Base-by-base conservation (phyloP, 2,329 filamentous ascomycete species). In the Neofusicoccum ribis region DNA sequence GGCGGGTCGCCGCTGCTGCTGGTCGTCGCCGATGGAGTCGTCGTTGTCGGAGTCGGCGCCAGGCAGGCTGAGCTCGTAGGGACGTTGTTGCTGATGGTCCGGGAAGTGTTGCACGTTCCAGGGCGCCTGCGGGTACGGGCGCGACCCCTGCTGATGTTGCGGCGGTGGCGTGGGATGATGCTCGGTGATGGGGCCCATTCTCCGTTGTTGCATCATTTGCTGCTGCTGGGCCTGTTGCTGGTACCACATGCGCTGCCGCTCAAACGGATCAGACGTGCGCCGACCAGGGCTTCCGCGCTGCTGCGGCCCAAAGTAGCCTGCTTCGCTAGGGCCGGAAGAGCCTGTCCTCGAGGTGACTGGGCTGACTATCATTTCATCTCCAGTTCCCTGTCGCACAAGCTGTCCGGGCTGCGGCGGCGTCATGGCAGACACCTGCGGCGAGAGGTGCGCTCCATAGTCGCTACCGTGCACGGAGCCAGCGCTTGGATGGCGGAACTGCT, bases 141-240 rank as follows among this genome's bases (percentile, higher is more conserved):
- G 61, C 39, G 11, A 43, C 5, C 1, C n/a, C 43, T 47, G 50
- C 50, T 46, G 39, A 15, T 34, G 41, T 5, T 47, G 27, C 41
- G 43, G 39, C 14, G 34, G 20, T 23, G 23, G n/a, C 20, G 58
- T 15, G 9, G 15, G 31, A 20, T 34, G 41, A 14, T 17, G n/a
- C 65, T 77, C 75, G 9, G 70, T 70, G 9, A 78, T 78, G 49
- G 74, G 77, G 51, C 71, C 74, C 74, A 77, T 78, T 49, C 73
- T 73, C 23, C 70, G 65, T 60, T 50, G 47, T 4, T 54, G 23
- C n/a, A 17, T 20, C 11, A 5, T 11, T 23, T 65, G 67, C 20
- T 51, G 50, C 36, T 66, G 63, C 47, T 54, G 23, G 23, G 23
- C 23, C 23, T 23, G 63, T 15, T 68, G 66, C 51, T 66, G 46